Base-by-base conservation (phyloP, 306 rosid species). In the Glycine tomentella region DNA sequence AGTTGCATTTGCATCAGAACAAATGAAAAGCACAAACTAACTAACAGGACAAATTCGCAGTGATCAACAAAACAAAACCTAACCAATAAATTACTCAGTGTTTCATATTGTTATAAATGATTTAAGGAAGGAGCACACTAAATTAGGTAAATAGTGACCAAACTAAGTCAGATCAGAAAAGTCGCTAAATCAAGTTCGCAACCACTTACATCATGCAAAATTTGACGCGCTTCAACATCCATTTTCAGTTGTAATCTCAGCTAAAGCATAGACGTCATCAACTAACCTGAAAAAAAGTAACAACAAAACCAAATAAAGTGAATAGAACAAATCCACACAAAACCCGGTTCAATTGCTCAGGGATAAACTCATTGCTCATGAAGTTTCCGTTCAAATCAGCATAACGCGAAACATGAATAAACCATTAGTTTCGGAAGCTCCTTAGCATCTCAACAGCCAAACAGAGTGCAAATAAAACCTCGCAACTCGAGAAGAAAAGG, bases 181-280 rank as follows among this genome's bases (percentile, higher is more conserved):
- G 31, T 25, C 31, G 5, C 52, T 38, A 57, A 59, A 76, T 74
- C 73, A 78, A 55, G 62, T 45, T 79, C 68, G 45, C 16, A 71
- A 62, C 69, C 75, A 42, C 97, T 90, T 89, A 92, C 97, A 67
- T 86, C 85, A 17, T 59, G 90, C 77, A 74, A 69, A 84, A 49
- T 15, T n/a, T 14, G 83, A 48, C 16, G 86, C 25, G 79, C 75
- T 51, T 58, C 85, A 71, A 56, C 65, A 55, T 79, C 76, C 95
- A 88, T 89, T 48, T 44, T 44, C 34, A 75, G 68, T 33, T 53
- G 74, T 25, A 25, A 78, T 44, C 44, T 79, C 70, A 75, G 84
- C 77, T 45, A 74, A 76, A 25, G 56, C 81, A 51, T 49, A 20
- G 3, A 34, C 68, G 20, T 59, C 67, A 64, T 31, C 36, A 73